These are phyloP conservation scores for Podosphaera fusca DNA, from an alignment of 2,329 filamentous ascomycete species.

Conservation along the genomic window DNA sequence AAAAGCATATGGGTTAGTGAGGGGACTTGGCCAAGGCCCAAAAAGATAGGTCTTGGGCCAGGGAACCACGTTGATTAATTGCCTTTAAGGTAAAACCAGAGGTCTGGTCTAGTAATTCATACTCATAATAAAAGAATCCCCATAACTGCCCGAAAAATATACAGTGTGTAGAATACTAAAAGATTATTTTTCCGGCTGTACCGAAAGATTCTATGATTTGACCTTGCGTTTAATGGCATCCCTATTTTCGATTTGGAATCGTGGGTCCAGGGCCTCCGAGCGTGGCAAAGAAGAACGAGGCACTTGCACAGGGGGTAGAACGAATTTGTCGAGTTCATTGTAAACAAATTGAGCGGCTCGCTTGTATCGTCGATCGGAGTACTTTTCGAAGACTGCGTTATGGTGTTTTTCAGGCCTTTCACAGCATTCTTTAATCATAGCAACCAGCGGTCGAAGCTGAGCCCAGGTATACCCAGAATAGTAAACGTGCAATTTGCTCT, in stretches of 20 bases:
- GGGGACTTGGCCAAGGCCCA: slow-evolving; percentile 3
- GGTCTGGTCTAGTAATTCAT: neutral
- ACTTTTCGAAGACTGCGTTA: slow-evolving; percentile 74
- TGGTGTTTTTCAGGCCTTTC: slow-evolving; percentile 64
- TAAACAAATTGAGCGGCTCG: slow-evolving; percentile 56
- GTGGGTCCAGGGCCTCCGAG: slow-evolving; percentile 7
- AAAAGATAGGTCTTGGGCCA: neutral
- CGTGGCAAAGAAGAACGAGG: slow-evolving; percentile 11
- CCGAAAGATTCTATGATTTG: neutral
- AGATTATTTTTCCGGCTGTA: neutral
- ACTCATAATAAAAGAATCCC: neutral
- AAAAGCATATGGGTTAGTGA: slow-evolving; percentile 4
- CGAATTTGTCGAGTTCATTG: slow-evolving; percentile 41
- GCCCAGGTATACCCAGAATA: slow-evolving; percentile 83
- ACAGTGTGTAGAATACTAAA: slow-evolving; percentile 13
- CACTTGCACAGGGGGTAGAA: slow-evolving; percentile 16
- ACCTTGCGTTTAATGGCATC: neutral
- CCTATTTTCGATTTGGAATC: slow-evolving; percentile 8
- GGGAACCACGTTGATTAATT: neutral
- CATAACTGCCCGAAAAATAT: slow-evolving; percentile 15
- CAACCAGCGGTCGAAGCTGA: slow-evolving; percentile 58
- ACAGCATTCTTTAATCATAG: slow-evolving; percentile 71
- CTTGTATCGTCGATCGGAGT: slow-evolving; percentile 71
- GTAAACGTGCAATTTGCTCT: slow-evolving; percentile 67
- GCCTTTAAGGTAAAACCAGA: neutral